phyloP scores from a whole-genome alignment of 1,139 yeast genomes.

The Nakaseomyces sp. region DNA sequence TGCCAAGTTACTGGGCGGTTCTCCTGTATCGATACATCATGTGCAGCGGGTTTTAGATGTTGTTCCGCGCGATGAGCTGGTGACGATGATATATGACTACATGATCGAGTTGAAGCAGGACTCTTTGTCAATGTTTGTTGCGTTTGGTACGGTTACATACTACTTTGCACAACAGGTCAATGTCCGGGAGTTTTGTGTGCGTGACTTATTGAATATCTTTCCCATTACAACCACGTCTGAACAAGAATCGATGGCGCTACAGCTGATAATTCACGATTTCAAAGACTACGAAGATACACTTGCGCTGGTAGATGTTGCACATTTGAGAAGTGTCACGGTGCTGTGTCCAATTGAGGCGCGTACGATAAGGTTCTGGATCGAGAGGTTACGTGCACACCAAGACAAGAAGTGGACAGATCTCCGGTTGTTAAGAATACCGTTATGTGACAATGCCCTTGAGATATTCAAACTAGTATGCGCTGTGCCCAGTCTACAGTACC shows the following conservation, averaged over 20 bases:
- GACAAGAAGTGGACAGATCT: neutral
- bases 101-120: neutral
- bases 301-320: neutral
- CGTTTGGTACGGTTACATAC: neutral
- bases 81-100: neutral
- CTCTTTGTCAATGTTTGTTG: neutral
- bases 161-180: neutral
- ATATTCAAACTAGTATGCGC: neutral
- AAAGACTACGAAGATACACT: neutral
- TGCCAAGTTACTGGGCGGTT: neutral
- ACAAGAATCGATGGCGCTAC: neutral
- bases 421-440: neutral
- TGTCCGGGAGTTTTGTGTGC: neutral
- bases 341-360: neutral
- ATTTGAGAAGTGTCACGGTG: neutral
- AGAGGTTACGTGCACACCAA: neutral
- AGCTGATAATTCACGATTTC: neutral
- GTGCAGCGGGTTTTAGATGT: neutral
- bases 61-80: conserved; percentile 1
- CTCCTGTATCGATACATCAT: neutral
- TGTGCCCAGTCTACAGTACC: neutral
- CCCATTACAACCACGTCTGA: too few species aligned
- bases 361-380: neutral
- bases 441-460: neutral
- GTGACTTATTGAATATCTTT: neutral